Evolutionary conservation across 352 stramenopile species (phyloP).

Genomic region (Pythium scleroteichum): DNA sequence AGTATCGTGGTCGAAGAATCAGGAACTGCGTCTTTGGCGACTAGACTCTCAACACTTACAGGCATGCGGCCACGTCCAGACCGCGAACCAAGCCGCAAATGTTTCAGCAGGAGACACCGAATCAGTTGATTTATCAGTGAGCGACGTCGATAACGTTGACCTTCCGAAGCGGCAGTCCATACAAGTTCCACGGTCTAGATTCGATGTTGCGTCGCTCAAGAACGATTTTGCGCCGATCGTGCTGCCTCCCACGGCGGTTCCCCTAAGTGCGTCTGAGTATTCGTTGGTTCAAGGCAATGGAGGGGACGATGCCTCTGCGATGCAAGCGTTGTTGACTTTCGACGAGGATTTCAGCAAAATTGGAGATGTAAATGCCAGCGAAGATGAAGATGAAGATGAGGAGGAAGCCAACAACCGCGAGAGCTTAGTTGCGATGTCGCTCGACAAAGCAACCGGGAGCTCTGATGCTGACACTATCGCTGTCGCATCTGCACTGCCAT

Average conservation of each 20-base stretch:
- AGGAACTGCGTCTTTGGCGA: constrained; percentile 74
- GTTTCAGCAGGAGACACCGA: constrained; percentile 3
- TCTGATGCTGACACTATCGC: constrained; percentile 2
- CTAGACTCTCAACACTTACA: constrained; percentile 58
- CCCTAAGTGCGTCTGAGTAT: constrained; percentile 66
- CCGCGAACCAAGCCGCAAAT: not conserved
- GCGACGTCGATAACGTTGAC: not conserved
- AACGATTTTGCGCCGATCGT: constrained; percentile 75
- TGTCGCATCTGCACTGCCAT: constrained; percentile 44
- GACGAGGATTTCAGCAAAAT: constrained; percentile 74
- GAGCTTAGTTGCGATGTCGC: constrained; percentile 4
- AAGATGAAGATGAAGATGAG: constrained; percentile 27
- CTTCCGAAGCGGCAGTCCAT: not conserved
- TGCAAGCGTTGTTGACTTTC: constrained; percentile 59
- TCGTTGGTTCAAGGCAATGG: constrained; percentile 27
- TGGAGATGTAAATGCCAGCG: constrained; percentile 30
- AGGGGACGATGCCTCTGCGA: constrained; percentile 43
- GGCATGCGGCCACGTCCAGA: constrained; percentile 22
- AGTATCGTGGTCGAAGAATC: constrained; percentile 81
- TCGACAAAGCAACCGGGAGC: not conserved
- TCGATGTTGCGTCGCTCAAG: constrained; percentile 71
- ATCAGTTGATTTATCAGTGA: constrained; percentile 3
- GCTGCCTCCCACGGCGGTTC: constrained; percentile 58
- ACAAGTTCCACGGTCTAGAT: constrained; percentile 49
- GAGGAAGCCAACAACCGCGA: constrained; percentile 17